These are phyloP conservation scores for Elongisporangium prolatum DNA, from an alignment of 352 stramenopile genomes.

Conservation along the genomic window DNA sequence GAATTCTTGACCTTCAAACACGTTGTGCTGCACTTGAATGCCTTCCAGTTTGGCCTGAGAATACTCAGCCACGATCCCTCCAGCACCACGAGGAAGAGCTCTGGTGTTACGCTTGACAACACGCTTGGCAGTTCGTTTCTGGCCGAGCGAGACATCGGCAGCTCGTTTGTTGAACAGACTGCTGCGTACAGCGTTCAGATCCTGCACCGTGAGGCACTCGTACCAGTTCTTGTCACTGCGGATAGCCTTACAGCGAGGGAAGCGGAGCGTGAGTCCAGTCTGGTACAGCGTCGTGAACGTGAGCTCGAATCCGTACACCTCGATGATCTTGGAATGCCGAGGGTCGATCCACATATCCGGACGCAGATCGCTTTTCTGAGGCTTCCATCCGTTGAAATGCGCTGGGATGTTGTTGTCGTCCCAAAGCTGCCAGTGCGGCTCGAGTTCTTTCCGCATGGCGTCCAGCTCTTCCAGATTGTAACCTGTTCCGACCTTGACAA, in stretches of 20 bases:
- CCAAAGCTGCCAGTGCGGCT: conserved; percentile 76
- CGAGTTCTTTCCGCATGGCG: conserved; percentile 65
- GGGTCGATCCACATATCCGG: conserved; percentile 84
- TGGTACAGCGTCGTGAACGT: conserved; percentile 79
- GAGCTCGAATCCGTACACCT: conserved; percentile 85
- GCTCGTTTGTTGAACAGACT: conserved; percentile 68
- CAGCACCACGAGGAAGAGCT: conserved; percentile 11
- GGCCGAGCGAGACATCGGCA: conserved; percentile 60
- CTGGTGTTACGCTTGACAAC: conserved; percentile 25
- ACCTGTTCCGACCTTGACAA: conserved; percentile 78
- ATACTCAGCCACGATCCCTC: conserved; percentile 51
- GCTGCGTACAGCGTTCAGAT: conserved; percentile 61
- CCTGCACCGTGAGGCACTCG: conserved; percentile 72
- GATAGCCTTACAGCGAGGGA: conserved; percentile 77
- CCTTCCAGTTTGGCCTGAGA: conserved; percentile 54
- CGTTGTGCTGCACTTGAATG: conserved; percentile 44
- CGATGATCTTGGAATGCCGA: conserved; percentile 74
- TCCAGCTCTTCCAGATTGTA: conserved; percentile 81
- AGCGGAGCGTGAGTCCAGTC: conserved; percentile 75
- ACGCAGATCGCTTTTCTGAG: conserved; percentile 64
- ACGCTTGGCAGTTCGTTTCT: conserved; percentile 52
- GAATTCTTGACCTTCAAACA: conserved; percentile 71
- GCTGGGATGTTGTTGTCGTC: conserved; percentile 58
- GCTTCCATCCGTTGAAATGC: conserved; percentile 77
- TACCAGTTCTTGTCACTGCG: conserved; percentile 82